These are phyloP conservation scores for Oryza rufipogon DNA, from an alignment of 176 grass and related monocot species.

Conservation along the genomic window DNA sequence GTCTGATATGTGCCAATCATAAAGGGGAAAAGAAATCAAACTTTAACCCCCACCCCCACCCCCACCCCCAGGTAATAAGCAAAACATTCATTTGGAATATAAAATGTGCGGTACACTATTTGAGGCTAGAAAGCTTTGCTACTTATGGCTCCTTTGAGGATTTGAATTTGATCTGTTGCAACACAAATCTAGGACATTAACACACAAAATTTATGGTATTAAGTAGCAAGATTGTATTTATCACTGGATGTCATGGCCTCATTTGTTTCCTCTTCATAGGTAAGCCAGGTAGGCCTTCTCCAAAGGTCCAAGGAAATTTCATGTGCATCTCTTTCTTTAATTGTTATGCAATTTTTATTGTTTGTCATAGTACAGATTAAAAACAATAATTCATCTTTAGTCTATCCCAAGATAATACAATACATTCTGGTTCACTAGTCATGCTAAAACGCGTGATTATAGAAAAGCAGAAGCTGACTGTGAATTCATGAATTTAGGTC, in stretches of 20 bases:
- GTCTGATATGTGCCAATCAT: neutral
- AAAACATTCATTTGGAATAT: slow-evolving; percentile 16
- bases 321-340: neutral
- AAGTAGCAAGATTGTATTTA: slow-evolving; percentile 38
- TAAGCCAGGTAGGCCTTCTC: slow-evolving; percentile 20
- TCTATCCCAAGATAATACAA: slow-evolving; percentile 7
- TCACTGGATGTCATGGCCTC: slow-evolving; percentile 5
- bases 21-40: neutral
- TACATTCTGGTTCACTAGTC: slow-evolving; percentile 10
- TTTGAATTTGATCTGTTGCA: slow-evolving; percentile 7
- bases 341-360: slow-evolving; percentile 34
- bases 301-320: slow-evolving; percentile 16
- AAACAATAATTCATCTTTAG: slow-evolving; percentile 25
- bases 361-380: slow-evolving; percentile 15
- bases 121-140: neutral
- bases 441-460: slow-evolving; percentile 30
- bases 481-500: slow-evolving; percentile 27
- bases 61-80: neutral
- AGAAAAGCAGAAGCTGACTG: slow-evolving; percentile 28
- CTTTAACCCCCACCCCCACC: neutral
- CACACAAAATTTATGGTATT: slow-evolving; percentile 13
- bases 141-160: neutral
- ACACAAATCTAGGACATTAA: slow-evolving; percentile 17
- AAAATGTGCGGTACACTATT: neutral
- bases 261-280: slow-evolving; percentile 30